Conservation (phyloP, 225 moss, liverwort and hornwort genomes). For the Pleurozium schreberi region DNA sequence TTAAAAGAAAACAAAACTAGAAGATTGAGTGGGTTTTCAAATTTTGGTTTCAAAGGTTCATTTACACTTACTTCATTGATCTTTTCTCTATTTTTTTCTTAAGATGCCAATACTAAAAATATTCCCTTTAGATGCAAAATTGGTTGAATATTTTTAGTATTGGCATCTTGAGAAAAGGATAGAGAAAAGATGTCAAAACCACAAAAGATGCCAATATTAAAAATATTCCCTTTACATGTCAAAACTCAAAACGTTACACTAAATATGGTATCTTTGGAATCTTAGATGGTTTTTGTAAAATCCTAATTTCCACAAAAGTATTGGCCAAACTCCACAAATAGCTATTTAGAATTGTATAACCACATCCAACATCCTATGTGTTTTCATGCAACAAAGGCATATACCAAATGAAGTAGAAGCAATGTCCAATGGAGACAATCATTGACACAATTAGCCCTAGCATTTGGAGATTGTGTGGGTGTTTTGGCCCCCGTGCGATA, state of each 20-base stretch:
- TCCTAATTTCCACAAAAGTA: background rate
- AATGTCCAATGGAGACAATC: rapidly evolving
- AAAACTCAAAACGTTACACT: background rate
- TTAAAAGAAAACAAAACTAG: no score
- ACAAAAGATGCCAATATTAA: background rate
- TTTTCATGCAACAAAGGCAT: background rate
- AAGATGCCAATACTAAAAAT: no score
- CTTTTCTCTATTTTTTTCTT: no score
- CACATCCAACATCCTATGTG: background rate
- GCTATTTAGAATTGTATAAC: background rate
- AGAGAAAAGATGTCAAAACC: background rate
- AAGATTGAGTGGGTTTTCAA: no score
- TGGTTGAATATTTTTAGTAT: no score
- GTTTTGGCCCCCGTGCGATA: rapidly evolving
- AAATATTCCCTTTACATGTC: background rate
- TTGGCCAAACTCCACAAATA: background rate
- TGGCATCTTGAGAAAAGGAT: no score
- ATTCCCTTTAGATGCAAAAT: no score
- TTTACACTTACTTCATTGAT: no score
- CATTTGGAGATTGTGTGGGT: rapidly evolving
- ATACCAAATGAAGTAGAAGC: no score
- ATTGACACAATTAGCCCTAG: rapidly evolving
- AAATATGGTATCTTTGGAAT: background rate
- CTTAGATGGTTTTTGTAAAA: background rate
- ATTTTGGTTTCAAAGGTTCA: no score